Base-by-base conservation (phyloP, 176 grass and related monocot species). In the Areca catechu region DNA sequence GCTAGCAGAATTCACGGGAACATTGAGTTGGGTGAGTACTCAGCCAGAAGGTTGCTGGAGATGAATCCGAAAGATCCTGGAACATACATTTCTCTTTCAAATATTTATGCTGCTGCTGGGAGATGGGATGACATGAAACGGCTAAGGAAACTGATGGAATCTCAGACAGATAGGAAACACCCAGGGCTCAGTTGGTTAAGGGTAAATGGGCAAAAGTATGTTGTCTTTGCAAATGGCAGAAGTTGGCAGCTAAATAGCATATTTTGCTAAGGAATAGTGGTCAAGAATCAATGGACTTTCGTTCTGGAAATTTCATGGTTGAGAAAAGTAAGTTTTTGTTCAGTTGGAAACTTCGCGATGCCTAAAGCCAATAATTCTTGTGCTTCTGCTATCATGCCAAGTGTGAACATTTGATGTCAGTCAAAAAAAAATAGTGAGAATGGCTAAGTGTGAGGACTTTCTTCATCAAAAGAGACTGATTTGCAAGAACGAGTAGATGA, bases 61-160 rank as follows among this genome's bases (percentile, higher is more conserved):
- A 69, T 76, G 54, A 82, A 82, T 53, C 58, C 54, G 43, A 63
- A 54, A 12, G 66, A 76, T 21, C 51, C 54, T 60, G 58, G 60
- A 51, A 66, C 62, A 60, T 71, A 61, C 48, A 61, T 76, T 75
- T 60, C 79, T 54, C 61, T 82, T 25, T 71, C 54, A 5, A 82
- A 82, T 71, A 50, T 76, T 17, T 71, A 82, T 65, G 79, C 72
- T 56, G 6, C 53, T 68, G 48, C 22, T 49, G 51, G 71, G 55
- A 74, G 56, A 74, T 74, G 64, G 71, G 53, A 69, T 0, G 70
- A 80, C 27, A 53, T 63, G 51, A 56, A 48, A 20, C 20, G 69
- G 57, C 24, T 80, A 22, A 47, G 58, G 34, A 74, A 70, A 63
- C 54, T 74, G 19, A 74, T 74, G 70, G 22, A 73, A 60, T 74